These are phyloP conservation scores for Rhododendron molle DNA, from an alignment of 148 eudicot genomes.

Conservation along the genomic window DNA sequence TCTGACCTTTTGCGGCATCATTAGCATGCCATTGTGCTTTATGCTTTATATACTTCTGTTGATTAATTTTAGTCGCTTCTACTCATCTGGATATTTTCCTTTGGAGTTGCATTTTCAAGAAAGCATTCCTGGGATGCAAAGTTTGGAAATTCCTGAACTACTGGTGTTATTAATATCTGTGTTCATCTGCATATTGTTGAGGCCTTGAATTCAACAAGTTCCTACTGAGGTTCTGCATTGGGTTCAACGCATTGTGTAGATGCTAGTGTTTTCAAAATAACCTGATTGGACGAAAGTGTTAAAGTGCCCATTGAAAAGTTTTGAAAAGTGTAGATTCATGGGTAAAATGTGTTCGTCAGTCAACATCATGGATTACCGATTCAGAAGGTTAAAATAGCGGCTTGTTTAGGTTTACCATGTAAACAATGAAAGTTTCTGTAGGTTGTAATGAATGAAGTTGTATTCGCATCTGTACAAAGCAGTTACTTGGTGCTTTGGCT, in stretches of 20 bases:
- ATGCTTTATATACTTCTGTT: not conserved
- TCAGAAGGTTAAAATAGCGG: not conserved
- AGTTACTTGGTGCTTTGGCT: constrained; percentile 2
- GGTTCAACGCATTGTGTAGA: not conserved
- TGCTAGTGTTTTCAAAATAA: not conserved
- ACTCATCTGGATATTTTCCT: not conserved
- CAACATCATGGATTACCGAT: not conserved
- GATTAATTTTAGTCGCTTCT: not conserved
- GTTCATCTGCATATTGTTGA: not conserved
- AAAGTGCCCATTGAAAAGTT: too few relatives aligned
- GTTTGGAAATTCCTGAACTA: not conserved
- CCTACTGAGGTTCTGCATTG: not conserved
- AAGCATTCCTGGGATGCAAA: not conserved
- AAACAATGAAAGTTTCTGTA: not conserved
- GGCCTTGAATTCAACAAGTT: not conserved
- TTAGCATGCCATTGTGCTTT: not conserved
- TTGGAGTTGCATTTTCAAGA: not conserved
- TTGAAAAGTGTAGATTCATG: not conserved
- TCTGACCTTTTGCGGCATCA: not conserved
- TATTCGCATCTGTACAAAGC: not conserved
- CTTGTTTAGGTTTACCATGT: not conserved
- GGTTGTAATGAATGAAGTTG: not conserved
- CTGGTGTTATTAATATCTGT: not conserved
- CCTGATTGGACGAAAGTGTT: not conserved
- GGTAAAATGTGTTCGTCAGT: not conserved